Evolutionary conservation across 768 basidiomycete species (phyloP).

Genomic region (Mycena amicta): DNA sequence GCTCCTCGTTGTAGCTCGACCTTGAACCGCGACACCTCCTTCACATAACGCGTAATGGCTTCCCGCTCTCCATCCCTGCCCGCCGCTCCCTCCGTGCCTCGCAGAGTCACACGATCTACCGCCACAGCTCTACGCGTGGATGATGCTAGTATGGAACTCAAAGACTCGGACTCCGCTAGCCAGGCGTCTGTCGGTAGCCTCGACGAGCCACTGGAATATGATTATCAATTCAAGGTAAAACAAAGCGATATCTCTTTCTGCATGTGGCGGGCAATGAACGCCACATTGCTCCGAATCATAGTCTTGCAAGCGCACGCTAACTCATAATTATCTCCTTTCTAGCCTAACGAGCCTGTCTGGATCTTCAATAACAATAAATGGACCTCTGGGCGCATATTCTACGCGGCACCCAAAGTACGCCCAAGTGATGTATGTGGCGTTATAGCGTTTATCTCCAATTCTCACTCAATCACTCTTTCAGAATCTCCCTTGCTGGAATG

Average conservation of each 20-base stretch:
- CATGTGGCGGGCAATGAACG: not conserved
- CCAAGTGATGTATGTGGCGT: not conserved
- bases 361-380: not conserved
- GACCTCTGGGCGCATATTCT: not conserved
- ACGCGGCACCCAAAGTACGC: not conserved
- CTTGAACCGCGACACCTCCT: not conserved
- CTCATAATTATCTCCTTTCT: not conserved
- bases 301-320: not conserved
- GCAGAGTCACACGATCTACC: not conserved
- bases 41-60: not conserved
- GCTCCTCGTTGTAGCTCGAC: not conserved
- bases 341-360: slow-evolving; percentile 1
- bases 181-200: not conserved
- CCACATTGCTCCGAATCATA: not conserved
- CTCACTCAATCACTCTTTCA: not conserved
- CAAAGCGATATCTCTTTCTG: not conserved
- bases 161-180: not conserved
- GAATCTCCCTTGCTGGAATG: slow-evolving; percentile 1
- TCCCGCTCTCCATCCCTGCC: not conserved
- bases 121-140: not conserved
- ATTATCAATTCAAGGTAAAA: not conserved
- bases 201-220: not conserved
- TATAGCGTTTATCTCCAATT: too few species aligned
- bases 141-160: not conserved
- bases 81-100: not conserved